These are phyloP conservation scores for Periconia macrospinosa DNA, from an alignment of 2,329 filamentous ascomycete species.

Conservation along the genomic window DNA sequence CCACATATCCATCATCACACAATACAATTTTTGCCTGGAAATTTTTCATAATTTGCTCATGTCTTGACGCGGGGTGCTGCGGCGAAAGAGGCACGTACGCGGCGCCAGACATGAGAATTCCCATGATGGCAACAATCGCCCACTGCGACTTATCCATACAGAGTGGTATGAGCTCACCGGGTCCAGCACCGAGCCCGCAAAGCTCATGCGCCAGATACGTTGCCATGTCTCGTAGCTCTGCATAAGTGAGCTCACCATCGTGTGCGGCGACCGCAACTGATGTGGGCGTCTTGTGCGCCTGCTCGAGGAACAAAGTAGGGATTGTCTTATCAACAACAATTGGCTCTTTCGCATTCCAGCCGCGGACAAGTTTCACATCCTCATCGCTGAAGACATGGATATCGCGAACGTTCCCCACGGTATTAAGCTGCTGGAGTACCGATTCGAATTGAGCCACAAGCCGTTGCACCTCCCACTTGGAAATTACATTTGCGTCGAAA, in stretches of 20 bases:
- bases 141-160: slow-evolving; percentile 42
- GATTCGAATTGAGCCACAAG: slow-evolving; percentile 34
- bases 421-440: slow-evolving; percentile 28
- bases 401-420: slow-evolving; percentile 22
- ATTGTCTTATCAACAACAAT: slow-evolving; percentile 26
- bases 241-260: slow-evolving; percentile 35
- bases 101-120: slow-evolving; percentile 38
- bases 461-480: slow-evolving; percentile 30
- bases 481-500: slow-evolving; percentile 31
- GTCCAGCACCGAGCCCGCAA: slow-evolving; percentile 32
- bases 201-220: slow-evolving; percentile 32
- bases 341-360: slow-evolving; percentile 28
- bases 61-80: slow-evolving; percentile 27
- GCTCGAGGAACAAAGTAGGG: slow-evolving; percentile 25
- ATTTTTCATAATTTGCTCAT: slow-evolving; percentile 30
- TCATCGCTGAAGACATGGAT: slow-evolving; percentile 29
- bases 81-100: slow-evolving; percentile 35
- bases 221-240: slow-evolving; percentile 24
- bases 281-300: slow-evolving; percentile 18
- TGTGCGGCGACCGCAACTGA: slow-evolving; percentile 28
- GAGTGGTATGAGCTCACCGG: slow-evolving; percentile 36
- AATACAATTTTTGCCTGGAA: slow-evolving; percentile 30
- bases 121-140: slow-evolving; percentile 42
- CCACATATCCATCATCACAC: slow-evolving; percentile 27
- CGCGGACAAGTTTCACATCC: slow-evolving; percentile 24